Percentiles rank a stretch among this genome's conserved stretches.
These are phyloP conservation scores for Vairimorpha necatrix DNA, from an alignment of 371 early-diverging fungal species.

Conservation along the genomic window DNA sequence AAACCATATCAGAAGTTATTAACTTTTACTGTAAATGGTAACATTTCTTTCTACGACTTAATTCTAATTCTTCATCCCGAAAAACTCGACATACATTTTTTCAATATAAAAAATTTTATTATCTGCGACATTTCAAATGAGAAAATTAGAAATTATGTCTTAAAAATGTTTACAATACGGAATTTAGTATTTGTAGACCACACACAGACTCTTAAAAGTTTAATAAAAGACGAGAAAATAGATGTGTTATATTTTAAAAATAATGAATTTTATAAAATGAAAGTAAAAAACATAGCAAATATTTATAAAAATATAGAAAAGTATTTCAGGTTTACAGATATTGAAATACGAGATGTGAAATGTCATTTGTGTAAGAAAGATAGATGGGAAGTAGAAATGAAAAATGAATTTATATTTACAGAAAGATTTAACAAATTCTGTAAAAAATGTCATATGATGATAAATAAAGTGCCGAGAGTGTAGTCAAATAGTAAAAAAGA, in stretches of 20 bases:
- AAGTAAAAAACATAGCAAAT: background rate
- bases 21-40: background rate
- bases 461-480: background rate
- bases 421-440: constrained; percentile 8
- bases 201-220: background rate
- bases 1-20: background rate
- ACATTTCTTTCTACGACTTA: background rate
- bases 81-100: background rate
- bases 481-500: background rate
- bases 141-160: background rate
- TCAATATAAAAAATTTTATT: constrained; percentile 5
- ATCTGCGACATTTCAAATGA: background rate
- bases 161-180: background rate
- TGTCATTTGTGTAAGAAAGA: background rate
- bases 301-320: background rate
- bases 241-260: background rate
- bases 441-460: background rate
- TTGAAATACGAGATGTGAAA: background rate
- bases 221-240: background rate
- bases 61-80: background rate
- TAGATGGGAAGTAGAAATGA: background rate
- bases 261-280: background rate
- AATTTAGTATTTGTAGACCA: background rate
- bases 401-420: background rate
- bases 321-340: constrained; percentile 1